phyloP scores from a whole-genome alignment of 805 yeast species.

The Sugiyamaella smithiae region DNA sequence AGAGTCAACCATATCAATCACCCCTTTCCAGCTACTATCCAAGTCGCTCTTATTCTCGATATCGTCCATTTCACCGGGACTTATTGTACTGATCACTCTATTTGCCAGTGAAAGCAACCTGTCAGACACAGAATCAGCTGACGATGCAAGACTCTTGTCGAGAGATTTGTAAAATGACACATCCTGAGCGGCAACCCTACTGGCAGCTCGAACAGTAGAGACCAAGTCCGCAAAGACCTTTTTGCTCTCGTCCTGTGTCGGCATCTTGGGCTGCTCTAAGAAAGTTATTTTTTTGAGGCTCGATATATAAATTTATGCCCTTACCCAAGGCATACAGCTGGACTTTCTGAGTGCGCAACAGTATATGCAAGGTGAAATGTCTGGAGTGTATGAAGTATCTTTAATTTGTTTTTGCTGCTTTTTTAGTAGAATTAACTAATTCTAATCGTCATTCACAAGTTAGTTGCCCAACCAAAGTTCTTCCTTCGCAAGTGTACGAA shows the following conservation, averaged over 20 bases:
- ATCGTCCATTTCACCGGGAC: constrained; percentile 30
- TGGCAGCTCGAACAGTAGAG: constrained; percentile 59
- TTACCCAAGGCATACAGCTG: too few species aligned
- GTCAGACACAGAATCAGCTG: constrained; percentile 39
- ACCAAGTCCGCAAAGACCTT: constrained; percentile 47
- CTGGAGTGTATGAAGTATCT: too few species aligned
- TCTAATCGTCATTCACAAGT: too few species aligned
- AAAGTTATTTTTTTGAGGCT: not conserved
- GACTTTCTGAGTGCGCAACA: too few species aligned
- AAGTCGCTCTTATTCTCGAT: constrained; percentile 45
- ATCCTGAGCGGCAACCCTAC: constrained; percentile 74
- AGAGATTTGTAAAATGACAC: constrained; percentile 68
- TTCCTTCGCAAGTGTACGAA: too few species aligned
- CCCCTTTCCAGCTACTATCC: constrained; percentile 54
- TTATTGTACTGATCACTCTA: constrained; percentile 24
- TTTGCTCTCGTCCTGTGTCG: constrained; percentile 21
- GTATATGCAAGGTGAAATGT: too few species aligned
- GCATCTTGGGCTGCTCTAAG: constrained; percentile 1
- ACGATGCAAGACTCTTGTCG: constrained; percentile 45
- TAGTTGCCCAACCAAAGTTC: too few species aligned
- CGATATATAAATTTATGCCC: not conserved
- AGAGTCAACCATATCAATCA: constrained; percentile 63
- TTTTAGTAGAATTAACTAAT: too few species aligned
- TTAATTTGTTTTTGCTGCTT: too few species aligned
- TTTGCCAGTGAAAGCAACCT: constrained; percentile 32